Evolutionary conservation across 2,329 filamentous ascomycete species (phyloP).

Genomic region (Pseudogymnoascus sp.): DNA sequence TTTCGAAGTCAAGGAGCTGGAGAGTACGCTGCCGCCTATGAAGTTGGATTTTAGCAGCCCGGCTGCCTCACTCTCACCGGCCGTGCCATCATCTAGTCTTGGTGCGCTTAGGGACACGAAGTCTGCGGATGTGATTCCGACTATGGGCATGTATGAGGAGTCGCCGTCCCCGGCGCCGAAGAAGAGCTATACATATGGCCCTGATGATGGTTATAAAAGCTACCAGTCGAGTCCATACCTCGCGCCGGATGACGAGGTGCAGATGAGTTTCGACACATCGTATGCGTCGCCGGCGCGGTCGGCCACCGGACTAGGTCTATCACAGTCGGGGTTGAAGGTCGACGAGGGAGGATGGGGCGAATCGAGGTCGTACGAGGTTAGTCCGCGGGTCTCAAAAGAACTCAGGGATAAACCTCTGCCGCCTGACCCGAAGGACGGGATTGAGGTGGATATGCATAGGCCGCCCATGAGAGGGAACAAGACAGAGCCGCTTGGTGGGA

Average conservation of each 20-base stretch:
- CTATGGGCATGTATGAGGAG: slow-evolving; percentile 8
- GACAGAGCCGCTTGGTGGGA: slow-evolving; percentile 34
- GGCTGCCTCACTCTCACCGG: slow-evolving; percentile 13
- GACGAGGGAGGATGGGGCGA: neutral
- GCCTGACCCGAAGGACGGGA: slow-evolving; percentile 12
- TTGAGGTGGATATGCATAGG: slow-evolving; percentile 21
- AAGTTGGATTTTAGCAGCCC: slow-evolving; percentile 54
- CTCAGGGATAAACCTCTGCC: slow-evolving; percentile 20
- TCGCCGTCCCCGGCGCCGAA: neutral
- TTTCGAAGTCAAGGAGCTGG: slow-evolving; percentile 67
- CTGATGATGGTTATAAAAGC: slow-evolving; percentile 8
- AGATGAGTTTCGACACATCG: slow-evolving; percentile 67
- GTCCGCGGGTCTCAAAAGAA: slow-evolving; percentile 8
- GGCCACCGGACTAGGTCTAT: neutral
- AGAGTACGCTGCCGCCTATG: slow-evolving; percentile 85
- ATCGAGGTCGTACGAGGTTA: neutral
- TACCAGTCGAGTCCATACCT: slow-evolving; percentile 13
- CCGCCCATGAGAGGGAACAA: slow-evolving; percentile 21
- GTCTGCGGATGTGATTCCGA: slow-evolving; percentile 17
- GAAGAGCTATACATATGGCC: slow-evolving; percentile 14
- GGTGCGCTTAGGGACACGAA: slow-evolving; percentile 5
- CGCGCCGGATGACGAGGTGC: slow-evolving; percentile 43
- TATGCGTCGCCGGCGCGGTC: slow-evolving; percentile 37
- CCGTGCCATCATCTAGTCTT: slow-evolving; percentile 14
- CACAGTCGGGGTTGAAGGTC: neutral